phyloP scores from a whole-genome alignment of 208 protist species.

The Acanthamoeba royreba region DNA sequence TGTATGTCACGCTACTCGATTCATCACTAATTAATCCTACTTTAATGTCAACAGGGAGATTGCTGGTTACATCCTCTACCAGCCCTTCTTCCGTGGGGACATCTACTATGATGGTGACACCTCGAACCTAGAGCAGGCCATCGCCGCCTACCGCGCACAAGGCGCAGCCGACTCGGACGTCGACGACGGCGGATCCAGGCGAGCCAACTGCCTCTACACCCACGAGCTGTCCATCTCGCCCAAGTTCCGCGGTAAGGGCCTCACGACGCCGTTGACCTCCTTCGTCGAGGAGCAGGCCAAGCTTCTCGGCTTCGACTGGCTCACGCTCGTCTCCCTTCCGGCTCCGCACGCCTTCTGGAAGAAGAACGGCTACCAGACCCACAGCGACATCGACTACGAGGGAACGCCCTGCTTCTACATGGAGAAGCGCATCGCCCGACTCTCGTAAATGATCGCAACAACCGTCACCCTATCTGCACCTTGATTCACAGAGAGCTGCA shows the following conservation, averaged over 20 bases:
- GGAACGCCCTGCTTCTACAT: background rate
- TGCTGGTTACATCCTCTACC: conserved; percentile 38
- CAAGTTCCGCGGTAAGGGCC: conserved; percentile 10
- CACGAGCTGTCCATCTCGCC: conserved; percentile 26
- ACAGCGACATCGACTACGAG: conserved; percentile 29
- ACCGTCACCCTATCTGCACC: too few species aligned
- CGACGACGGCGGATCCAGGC: background rate
- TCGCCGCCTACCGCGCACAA: background rate
- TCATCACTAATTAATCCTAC: background rate
- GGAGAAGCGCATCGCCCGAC: background rate
- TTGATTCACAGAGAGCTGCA: too few species aligned
- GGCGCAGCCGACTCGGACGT: too few species aligned
- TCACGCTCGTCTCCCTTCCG: conserved; percentile 10
- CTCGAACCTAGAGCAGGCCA: background rate
- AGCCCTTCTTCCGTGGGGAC: conserved; percentile 10
- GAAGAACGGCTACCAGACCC: background rate
- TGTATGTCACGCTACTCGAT: too few species aligned
- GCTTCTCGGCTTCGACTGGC: background rate
- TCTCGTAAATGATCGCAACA: background rate
- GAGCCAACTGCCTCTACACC: conserved; percentile 20
- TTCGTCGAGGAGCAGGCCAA: conserved; percentile 29
- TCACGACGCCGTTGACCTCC: background rate
- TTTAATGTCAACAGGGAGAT: background rate
- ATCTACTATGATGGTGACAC: conserved; percentile 17
- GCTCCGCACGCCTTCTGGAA: background rate